These are phyloP conservation scores for Saccharomycopsis sp. DNA, from an alignment of 805 yeast genomes.

Conservation along the genomic window DNA sequence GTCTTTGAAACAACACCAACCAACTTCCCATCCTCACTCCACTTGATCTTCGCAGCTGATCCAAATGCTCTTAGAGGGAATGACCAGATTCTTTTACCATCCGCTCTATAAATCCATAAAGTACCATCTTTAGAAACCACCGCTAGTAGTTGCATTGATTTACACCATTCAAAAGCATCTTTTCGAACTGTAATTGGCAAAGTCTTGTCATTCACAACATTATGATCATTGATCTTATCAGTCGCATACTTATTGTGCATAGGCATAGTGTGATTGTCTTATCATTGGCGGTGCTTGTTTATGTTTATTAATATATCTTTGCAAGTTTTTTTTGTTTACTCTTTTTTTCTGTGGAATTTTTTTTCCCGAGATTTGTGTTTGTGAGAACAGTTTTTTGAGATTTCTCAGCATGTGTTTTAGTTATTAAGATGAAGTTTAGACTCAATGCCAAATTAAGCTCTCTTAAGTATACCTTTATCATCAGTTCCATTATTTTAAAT, in stretches of 20 bases:
- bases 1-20: conserved; percentile 22
- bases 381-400: too few species aligned
- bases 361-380: too few species aligned
- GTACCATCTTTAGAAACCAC: conserved; percentile 35
- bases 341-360: background rate
- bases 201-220: conserved; percentile 3
- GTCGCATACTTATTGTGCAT: too few species aligned
- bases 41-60: conserved; percentile 17
- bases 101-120: conserved; percentile 42
- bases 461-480: too few species aligned
- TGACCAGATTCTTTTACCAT: conserved; percentile 44
- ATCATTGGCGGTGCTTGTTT: too few species aligned
- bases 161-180: conserved; percentile 30
- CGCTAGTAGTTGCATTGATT: conserved; percentile 42
- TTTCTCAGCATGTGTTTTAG: too few species aligned
- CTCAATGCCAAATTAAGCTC: too few species aligned
- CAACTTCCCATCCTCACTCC: conserved; percentile 30
- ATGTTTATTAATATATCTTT: too few species aligned
- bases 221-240: too few species aligned
- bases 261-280: too few species aligned
- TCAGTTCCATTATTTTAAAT: too few species aligned
- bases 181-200: conserved; percentile 3
- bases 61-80: conserved; percentile 19
- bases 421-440: too few species aligned
- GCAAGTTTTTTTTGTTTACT: background rate